phyloP scores from a whole-genome alignment of 2,329 filamentous ascomycete species.

The Neonectria ditissima region DNA sequence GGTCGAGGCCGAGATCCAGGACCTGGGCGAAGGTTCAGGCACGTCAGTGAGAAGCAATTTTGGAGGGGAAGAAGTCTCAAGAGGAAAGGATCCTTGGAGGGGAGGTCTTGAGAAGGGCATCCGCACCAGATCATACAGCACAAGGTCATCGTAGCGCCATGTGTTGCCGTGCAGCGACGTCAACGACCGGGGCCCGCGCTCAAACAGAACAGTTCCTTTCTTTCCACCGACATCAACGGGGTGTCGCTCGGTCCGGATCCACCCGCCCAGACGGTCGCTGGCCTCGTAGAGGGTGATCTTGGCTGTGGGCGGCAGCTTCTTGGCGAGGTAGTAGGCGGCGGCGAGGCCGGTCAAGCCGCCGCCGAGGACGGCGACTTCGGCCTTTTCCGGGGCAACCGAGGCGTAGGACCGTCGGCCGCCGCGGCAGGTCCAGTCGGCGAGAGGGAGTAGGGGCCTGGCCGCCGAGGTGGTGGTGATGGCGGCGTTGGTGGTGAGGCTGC shows the following conservation, averaged over 20 bases:
- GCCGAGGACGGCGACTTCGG: slow-evolving; percentile 75
- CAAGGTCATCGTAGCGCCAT: slow-evolving; percentile 68
- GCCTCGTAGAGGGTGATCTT: slow-evolving; percentile 87
- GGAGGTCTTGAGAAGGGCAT: slow-evolving; percentile 11
- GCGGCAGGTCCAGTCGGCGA: slow-evolving; percentile 13
- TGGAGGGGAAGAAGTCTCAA: too few relatives aligned
- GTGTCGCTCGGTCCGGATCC: slow-evolving; percentile 78
- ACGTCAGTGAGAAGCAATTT: slow-evolving; percentile 25
- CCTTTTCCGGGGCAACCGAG: slow-evolving; percentile 37
- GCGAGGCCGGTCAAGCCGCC: slow-evolving; percentile 87
- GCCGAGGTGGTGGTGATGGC: slow-evolving; percentile 6
- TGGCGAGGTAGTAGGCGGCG: slow-evolving; percentile 80
- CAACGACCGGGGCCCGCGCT: slow-evolving; percentile 85
- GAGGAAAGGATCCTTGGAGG: too few relatives aligned
- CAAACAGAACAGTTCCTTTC: slow-evolving; percentile 74
- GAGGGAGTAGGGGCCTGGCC: slow-evolving; percentile 12
- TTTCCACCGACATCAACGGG: slow-evolving; percentile 68
- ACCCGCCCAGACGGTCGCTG: slow-evolving; percentile 79
- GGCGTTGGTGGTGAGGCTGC: slow-evolving; percentile 27
- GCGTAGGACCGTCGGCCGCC: slow-evolving; percentile 30
- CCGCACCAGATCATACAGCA: slow-evolving; percentile 78
- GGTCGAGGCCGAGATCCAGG: slow-evolving; percentile 52
- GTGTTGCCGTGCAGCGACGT: slow-evolving; percentile 60
- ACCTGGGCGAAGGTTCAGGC: slow-evolving; percentile 43
- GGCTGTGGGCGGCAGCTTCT: slow-evolving; percentile 70